Conservation (phyloP, 345 rosid genomes). For the Citrus sp. region DNA sequence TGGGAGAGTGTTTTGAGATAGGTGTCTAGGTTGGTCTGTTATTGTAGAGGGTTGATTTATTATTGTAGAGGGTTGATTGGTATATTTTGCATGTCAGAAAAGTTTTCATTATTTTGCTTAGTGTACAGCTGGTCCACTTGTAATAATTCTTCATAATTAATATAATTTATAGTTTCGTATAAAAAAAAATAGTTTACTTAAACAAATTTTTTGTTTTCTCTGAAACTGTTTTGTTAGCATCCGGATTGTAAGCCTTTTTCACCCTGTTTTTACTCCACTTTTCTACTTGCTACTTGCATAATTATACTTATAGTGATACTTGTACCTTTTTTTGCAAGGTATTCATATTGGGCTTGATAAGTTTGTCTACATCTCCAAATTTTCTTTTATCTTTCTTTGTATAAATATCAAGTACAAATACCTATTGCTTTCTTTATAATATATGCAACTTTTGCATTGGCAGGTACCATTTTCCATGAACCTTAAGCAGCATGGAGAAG, state of each 20-base stretch:
- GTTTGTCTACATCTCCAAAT: not conserved
- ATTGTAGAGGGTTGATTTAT: no score
- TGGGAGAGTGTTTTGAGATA: no score
- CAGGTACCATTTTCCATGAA: slow-evolving; percentile 74
- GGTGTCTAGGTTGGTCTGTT: no score
- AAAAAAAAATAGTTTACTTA: not conserved
- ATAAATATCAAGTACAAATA: not conserved
- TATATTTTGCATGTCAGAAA: no score
- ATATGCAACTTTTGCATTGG: slow-evolving; percentile 11
- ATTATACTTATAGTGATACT: not conserved
- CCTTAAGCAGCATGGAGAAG: slow-evolving; percentile 52
- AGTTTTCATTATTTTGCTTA: no score
- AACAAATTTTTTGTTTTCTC: not conserved
- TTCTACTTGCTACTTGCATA: not conserved
- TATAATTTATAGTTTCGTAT: no score
- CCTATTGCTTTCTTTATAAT: not conserved
- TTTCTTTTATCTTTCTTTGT: not conserved
- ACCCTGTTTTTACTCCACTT: not conserved
- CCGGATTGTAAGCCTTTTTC: not conserved
- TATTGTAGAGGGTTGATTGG: no score
- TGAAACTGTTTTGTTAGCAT: not conserved
- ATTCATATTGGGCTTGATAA: not conserved
- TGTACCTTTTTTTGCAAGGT: not conserved
- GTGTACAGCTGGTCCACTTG: no score
- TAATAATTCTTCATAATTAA: no score